Evolutionary conservation across 1,139 yeast species (phyloP).

Genomic region (Geotrichum bryndzae): DNA sequence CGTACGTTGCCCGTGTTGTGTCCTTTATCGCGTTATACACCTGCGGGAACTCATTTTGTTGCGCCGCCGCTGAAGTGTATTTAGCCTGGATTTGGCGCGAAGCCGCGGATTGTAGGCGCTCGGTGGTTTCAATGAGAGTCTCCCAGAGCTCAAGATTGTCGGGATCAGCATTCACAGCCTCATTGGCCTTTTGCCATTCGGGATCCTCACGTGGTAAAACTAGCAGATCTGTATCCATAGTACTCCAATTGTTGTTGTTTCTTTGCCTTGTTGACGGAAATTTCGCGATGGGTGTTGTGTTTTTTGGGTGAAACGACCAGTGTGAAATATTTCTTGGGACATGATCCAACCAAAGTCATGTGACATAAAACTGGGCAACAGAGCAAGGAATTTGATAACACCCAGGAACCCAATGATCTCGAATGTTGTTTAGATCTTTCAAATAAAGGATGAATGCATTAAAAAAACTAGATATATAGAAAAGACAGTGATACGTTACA

Average conservation of each 20-base stretch:
- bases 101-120: conserved; percentile 27
- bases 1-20: conserved; percentile 46
- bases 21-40: conserved; percentile 42
- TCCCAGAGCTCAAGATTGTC: conserved; percentile 49
- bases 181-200: conserved; percentile 22
- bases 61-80: background rate
- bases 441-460: background rate
- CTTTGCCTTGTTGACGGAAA: background rate
- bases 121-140: conserved; percentile 37
- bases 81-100: conserved; percentile 5
- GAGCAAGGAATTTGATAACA: too few relatives aligned
- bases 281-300: conserved; percentile 7
- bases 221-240: conserved; percentile 12
- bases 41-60: conserved; percentile 25
- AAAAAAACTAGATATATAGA: background rate
- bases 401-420: too few relatives aligned
- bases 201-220: conserved; percentile 17
- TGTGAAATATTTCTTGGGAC: background rate
- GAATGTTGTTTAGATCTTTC: background rate
- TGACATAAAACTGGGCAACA: background rate
- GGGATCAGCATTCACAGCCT: conserved; percentile 33
- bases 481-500: background rate
- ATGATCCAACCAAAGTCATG: background rate
- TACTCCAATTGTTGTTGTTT: background rate
- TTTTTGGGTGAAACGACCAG: background rate